phyloP scores from a whole-genome alignment of 2,329 filamentous ascomycete genomes.

The Pseudogymnoascus sp. region DNA sequence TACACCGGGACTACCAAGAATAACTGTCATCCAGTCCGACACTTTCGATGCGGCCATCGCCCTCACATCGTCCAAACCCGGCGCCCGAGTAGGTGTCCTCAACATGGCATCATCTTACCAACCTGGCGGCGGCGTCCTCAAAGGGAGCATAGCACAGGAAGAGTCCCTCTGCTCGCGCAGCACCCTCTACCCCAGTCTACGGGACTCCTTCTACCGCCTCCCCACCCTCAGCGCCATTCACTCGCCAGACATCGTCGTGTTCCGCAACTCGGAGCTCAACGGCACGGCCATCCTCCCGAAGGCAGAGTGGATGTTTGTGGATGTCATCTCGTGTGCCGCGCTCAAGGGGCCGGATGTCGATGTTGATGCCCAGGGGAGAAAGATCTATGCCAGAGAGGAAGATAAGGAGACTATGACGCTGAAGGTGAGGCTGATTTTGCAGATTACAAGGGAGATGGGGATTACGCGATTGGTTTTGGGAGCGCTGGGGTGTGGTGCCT shows the following conservation, averaged over 20 bases:
- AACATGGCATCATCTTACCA: slow-evolving; percentile 57
- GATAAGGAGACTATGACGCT: slow-evolving; percentile 26
- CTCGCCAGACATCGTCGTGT: slow-evolving; percentile 53
- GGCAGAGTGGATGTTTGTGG: slow-evolving; percentile 18
- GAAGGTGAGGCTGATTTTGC: slow-evolving; percentile 34
- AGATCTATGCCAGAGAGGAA: slow-evolving; percentile 25
- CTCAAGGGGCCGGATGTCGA: slow-evolving; percentile 19
- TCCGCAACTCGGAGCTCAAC: slow-evolving; percentile 44
- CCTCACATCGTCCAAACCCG: slow-evolving; percentile 23
- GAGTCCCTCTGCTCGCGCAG: slow-evolving; percentile 62
- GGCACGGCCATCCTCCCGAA: slow-evolving; percentile 41
- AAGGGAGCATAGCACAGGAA: slow-evolving; percentile 60
- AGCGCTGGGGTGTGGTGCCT: slow-evolving; percentile 64
- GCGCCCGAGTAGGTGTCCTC: slow-evolving; percentile 49
- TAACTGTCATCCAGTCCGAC: slow-evolving; percentile 52
- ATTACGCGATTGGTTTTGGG: slow-evolving; percentile 58
- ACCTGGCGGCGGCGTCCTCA: slow-evolving; percentile 59
- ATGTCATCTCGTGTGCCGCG: slow-evolving; percentile 26
- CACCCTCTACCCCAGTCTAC: slow-evolving; percentile 45
- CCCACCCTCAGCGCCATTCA: slow-evolving; percentile 46
- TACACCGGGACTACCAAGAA: slow-evolving; percentile 22
- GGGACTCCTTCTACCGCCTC: slow-evolving; percentile 32
- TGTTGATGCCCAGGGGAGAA: neutral
- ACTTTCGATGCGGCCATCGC: slow-evolving; percentile 49
- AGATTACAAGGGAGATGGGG: slow-evolving; percentile 39